These are phyloP conservation scores for Botrytis byssoidea DNA, from an alignment of 2,329 filamentous ascomycete species.

Conservation along the genomic window DNA sequence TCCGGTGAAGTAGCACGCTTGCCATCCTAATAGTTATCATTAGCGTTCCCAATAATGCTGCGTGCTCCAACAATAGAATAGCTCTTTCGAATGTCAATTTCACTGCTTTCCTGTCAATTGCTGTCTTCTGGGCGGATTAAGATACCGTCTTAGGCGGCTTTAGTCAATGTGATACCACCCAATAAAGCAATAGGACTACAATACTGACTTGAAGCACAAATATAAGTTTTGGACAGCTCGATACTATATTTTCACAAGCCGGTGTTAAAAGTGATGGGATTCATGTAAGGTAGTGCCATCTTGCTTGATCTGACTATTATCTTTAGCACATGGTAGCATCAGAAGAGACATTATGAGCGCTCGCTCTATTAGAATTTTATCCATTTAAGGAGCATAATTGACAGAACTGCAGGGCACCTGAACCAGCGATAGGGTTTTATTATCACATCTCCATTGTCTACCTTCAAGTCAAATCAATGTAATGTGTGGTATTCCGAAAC, in stretches of 20 bases:
- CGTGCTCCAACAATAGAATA: not conserved
- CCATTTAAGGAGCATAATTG: not conserved
- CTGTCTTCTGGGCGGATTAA: not conserved
- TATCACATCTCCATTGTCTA: not conserved
- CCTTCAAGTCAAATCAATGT: slow-evolving; percentile 4
- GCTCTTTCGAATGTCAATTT: not conserved
- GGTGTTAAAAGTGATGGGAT: not conserved
- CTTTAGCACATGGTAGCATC: not conserved
- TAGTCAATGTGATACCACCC: not conserved
- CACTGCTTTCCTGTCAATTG: not conserved
- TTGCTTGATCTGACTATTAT: too few species aligned
- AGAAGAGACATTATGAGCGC: not conserved
- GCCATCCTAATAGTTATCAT: not conserved
- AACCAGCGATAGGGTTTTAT: not conserved
- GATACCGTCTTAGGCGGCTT: not conserved
- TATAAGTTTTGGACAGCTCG: not conserved
- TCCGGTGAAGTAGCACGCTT: not conserved
- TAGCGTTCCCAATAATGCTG: not conserved
- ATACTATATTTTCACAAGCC: not conserved
- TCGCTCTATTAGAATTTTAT: not conserved
- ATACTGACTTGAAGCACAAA: not conserved
- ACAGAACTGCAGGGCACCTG: not conserved
- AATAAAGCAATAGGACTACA: not conserved
- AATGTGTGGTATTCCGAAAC: slow-evolving; percentile 18
- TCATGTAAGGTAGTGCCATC: not conserved